phyloP scores from a whole-genome alignment of 192 early-diverging fungal genomes.

The Coemansia sp. region DNA sequence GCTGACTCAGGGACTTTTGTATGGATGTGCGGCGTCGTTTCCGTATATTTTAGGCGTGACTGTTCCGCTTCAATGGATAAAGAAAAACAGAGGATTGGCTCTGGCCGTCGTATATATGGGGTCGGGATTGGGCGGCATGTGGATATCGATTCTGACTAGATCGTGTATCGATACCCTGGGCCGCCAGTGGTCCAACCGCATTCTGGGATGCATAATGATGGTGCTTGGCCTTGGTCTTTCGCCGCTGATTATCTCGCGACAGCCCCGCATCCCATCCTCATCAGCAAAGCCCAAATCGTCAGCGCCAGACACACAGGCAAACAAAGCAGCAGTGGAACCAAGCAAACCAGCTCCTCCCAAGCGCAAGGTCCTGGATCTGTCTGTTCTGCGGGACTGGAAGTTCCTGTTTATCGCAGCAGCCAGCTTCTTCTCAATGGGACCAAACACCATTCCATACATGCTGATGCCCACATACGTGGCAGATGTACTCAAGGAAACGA shows the following conservation, averaged over 20 bases:
- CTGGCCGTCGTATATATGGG: slow-evolving; percentile 43
- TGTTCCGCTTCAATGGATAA: slow-evolving; percentile 46
- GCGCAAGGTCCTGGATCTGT: slow-evolving; percentile 31
- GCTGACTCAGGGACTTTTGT: slow-evolving; percentile 55
- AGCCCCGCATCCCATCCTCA: background rate
- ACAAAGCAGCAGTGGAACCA: no score
- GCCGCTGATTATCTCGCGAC: slow-evolving; percentile 34
- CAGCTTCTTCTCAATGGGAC: slow-evolving; percentile 53
- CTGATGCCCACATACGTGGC: slow-evolving; percentile 51
- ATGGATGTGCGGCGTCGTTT: slow-evolving; percentile 40
- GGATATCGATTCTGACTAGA: slow-evolving; percentile 38
- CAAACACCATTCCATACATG: slow-evolving; percentile 53
- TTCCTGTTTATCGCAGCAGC: slow-evolving; percentile 43
- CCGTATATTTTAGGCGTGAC: slow-evolving; percentile 51
- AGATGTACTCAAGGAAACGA: slow-evolving; percentile 32
- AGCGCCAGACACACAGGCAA: no score
- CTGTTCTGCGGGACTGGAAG: slow-evolving; percentile 37
- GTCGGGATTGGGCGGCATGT: slow-evolving; percentile 47
- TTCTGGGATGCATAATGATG: slow-evolving; percentile 36
- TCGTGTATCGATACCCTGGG: slow-evolving; percentile 33
- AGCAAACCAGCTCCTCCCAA: background rate
- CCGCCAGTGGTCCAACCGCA: slow-evolving; percentile 41
- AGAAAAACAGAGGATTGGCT: slow-evolving; percentile 35
- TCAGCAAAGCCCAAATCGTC: background rate
- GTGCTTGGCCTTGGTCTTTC: slow-evolving; percentile 35